These are phyloP conservation scores for Colletotrichum tofieldiae DNA, from an alignment of 2,329 filamentous ascomycete genomes.

Conservation along the genomic window DNA sequence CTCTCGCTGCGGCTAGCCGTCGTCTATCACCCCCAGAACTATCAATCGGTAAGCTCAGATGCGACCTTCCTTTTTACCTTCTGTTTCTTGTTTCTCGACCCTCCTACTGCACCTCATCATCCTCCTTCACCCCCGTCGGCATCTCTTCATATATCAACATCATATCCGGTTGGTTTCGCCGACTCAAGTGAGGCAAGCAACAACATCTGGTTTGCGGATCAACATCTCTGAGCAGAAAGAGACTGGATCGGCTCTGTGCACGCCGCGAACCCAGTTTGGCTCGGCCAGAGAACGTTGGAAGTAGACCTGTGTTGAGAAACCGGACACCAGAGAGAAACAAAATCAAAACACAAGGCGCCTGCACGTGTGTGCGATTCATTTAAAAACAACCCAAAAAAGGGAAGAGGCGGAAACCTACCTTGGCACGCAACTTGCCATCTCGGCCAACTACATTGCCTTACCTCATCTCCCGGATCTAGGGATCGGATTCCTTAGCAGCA, in stretches of 20 bases:
- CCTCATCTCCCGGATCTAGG: conserved; percentile 43
- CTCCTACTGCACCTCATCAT: conserved; percentile 13
- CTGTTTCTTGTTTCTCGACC: not conserved
- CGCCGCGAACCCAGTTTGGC: conserved; percentile 8
- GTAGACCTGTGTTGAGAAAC: conserved; percentile 21
- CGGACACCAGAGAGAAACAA: not conserved
- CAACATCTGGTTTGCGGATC: conserved; percentile 5
- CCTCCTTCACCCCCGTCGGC: not conserved
- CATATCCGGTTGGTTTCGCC: not conserved
- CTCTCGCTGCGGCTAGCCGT: conserved; percentile 35
- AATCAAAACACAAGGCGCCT: not conserved
- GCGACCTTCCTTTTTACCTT: conserved; percentile 15
- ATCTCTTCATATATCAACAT: conserved; percentile 27
- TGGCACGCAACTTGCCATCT: conserved; percentile 30
- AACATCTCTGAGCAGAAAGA: conserved; percentile 3
- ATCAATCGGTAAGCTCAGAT: conserved; percentile 39
- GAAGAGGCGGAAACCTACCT: conserved; percentile 35
- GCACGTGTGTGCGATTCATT: conserved; percentile 25
- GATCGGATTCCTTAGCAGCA: conserved; percentile 41
- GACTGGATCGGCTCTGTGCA: conserved; percentile 12
- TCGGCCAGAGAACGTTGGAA: conserved; percentile 15
- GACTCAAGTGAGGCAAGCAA: conserved; percentile 39
- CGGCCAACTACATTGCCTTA: conserved; percentile 39
- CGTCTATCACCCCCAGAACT: conserved; percentile 14
- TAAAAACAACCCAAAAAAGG: not conserved